phyloP scores from a whole-genome alignment of 331 rosid genomes.

The Cydonia oblonga region DNA sequence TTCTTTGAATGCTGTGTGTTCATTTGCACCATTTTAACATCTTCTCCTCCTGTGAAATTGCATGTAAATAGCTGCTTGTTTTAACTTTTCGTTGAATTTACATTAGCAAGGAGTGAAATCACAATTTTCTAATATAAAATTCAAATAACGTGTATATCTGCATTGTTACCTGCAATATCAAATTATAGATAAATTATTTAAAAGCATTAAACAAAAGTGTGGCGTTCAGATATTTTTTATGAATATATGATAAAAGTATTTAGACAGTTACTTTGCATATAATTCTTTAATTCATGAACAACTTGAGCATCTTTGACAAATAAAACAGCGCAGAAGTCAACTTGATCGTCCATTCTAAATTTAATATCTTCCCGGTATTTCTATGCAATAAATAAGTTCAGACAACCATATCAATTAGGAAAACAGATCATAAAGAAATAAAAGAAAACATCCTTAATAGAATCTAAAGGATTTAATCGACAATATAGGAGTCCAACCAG shows the following conservation, averaged over 20 bases:
- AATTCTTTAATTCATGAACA: conserved; percentile 79
- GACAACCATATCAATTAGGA: conserved; percentile 11
- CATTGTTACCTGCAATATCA: conserved; percentile 49
- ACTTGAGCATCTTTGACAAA: conserved; percentile 92
- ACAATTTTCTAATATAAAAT: too few relatives aligned
- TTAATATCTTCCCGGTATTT: conserved; percentile 99
- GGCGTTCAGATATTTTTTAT: neutral
- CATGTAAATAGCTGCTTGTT: too few relatives aligned
- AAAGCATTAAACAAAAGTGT: neutral
- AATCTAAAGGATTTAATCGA: neutral
- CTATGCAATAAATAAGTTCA: conserved; percentile 45
- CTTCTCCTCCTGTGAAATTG: too few relatives aligned
- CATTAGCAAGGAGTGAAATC: too few relatives aligned
- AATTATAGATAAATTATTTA: conserved; percentile 8
- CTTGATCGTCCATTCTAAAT: conserved; percentile 89
- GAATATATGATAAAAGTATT: neutral
- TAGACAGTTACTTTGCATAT: conserved; percentile 51
- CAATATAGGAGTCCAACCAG: conserved; percentile 44
- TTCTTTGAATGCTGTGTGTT: too few relatives aligned
- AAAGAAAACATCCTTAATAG: conserved; percentile 1
- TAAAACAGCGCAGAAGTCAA: conserved; percentile 91
- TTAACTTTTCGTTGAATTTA: too few relatives aligned
- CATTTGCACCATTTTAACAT: too few relatives aligned
- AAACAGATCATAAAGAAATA: neutral
- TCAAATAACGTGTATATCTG: conserved; percentile 35